Evolutionary conservation across 257 asterid species (phyloP).

Genomic region (Cruciata laevipes): DNA sequence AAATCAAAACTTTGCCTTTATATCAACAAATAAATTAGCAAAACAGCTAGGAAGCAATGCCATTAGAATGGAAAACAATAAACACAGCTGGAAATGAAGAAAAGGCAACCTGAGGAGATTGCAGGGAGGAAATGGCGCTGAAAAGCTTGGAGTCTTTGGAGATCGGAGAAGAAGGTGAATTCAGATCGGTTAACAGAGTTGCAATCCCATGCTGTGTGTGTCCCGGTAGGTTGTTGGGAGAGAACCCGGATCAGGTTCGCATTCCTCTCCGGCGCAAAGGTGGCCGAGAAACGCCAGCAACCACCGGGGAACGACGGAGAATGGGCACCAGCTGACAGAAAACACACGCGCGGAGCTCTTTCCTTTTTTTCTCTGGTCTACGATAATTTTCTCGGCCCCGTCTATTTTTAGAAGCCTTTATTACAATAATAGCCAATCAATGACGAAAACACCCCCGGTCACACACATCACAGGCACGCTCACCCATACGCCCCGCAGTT

Average conservation of each 20-base stretch:
- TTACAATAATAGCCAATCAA: constrained; percentile 6
- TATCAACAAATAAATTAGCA: background rate
- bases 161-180: constrained; percentile 30
- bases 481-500: background rate
- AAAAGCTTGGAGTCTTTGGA: constrained; percentile 17
- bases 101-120: constrained; percentile 25
- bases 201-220: constrained; percentile 5
- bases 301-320: constrained; percentile 22
- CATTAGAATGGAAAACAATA: background rate
- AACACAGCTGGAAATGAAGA: background rate
- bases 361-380: constrained; percentile 1
- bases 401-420: constrained; percentile 7
- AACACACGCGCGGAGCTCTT: constrained; percentile 11
- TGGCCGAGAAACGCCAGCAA: constrained; percentile 15
- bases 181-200: constrained; percentile 33
- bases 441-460: background rate
- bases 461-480: background rate
- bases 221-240: constrained; percentile 4
- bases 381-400: background rate
- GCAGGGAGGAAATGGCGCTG: background rate
- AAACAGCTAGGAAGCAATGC: background rate
- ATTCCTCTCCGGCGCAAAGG: background rate
- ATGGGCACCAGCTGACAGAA: background rate
- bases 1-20: background rate
- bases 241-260: constrained; percentile 21